Conservation (phyloP, 306 rosid genomes). For the Pterocarpus santalinus region DNA sequence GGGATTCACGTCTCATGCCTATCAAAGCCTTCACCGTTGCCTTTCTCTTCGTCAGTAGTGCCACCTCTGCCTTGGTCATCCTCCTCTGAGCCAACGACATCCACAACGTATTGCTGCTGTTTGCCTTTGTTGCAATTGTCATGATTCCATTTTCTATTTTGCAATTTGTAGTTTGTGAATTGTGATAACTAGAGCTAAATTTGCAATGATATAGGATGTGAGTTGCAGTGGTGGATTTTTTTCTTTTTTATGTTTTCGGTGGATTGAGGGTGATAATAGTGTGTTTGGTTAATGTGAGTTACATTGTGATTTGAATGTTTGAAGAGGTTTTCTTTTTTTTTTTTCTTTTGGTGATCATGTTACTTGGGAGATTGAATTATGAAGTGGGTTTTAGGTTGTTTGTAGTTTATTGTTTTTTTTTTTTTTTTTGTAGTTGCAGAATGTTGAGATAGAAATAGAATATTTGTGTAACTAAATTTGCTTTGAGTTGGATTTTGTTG, state of each 20-base stretch:
- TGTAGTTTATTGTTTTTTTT: background rate
- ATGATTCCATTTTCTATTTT: background rate
- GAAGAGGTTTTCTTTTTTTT: background rate
- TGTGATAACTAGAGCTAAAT: background rate
- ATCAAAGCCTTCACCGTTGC: too few species aligned
- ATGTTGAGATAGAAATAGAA: conserved; percentile 1
- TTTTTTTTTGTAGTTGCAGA: background rate
- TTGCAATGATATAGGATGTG: background rate
- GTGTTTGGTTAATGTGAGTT: background rate
- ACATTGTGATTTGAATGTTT: background rate
- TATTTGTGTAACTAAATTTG: conserved; percentile 2
- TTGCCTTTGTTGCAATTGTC: too few species aligned
- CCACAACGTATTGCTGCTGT: too few species aligned
- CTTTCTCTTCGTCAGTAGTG: too few species aligned
- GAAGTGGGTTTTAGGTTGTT: background rate
- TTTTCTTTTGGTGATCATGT: background rate
- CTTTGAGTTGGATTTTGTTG: conserved; percentile 4
- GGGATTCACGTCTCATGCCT: too few species aligned
- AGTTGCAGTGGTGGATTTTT: background rate
- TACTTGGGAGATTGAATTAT: background rate
- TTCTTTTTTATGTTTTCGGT: too few species aligned
- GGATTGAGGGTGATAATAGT: too few species aligned
- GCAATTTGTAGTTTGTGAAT: background rate
- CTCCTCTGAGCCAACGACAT: too few species aligned
- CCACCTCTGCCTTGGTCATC: too few species aligned